These are phyloP conservation scores for Nannochloropsis oceanica DNA, from an alignment of 108 stramenopile genomes.

Conservation along the genomic window DNA sequence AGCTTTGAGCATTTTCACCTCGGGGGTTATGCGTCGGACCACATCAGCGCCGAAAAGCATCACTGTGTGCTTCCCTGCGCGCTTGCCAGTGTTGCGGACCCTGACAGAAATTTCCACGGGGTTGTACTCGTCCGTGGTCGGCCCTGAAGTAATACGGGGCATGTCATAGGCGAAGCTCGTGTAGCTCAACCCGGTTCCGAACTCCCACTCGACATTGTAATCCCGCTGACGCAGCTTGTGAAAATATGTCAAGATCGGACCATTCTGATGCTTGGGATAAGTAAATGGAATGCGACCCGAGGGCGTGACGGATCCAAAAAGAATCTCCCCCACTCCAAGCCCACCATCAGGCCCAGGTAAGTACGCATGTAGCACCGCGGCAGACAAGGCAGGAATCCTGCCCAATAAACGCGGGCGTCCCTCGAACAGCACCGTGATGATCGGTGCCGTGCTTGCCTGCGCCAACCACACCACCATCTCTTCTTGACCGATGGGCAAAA, in stretches of 20 bases:
- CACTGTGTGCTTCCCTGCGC: slow-evolving; percentile 16
- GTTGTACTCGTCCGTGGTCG: not conserved
- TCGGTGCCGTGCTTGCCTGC: not conserved
- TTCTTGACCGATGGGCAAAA: slow-evolving; percentile 47
- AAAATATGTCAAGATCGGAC: slow-evolving; percentile 23
- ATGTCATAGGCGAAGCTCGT: slow-evolving; percentile 15
- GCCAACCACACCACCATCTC: slow-evolving; percentile 35
- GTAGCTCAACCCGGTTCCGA: slow-evolving; percentile 34
- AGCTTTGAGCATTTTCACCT: slow-evolving; percentile 23
- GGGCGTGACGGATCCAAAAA: slow-evolving; percentile 17
- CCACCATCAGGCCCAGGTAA: slow-evolving; percentile 11
- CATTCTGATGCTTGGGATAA: slow-evolving; percentile 19
- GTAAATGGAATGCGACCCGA: slow-evolving; percentile 36
- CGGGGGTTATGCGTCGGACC: slow-evolving; percentile 25
- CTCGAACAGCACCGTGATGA: slow-evolving; percentile 26
- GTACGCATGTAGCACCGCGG: not conserved
- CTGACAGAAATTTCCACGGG: slow-evolving; percentile 3
- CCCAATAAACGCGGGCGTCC: slow-evolving; percentile 19
- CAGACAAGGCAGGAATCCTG: not conserved
- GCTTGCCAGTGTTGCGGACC: slow-evolving; percentile 30
- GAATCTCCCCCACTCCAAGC: slow-evolving; percentile 26
- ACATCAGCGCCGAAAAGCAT: slow-evolving; percentile 25
- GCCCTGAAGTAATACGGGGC: not conserved
- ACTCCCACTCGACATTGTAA: slow-evolving; percentile 28
- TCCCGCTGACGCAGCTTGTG: slow-evolving; percentile 5